Percentiles rank a stretch among this genome's conserved stretches.
phyloP scores from a whole-genome alignment of 139 green algal genomes.

The Chlamydomonas sp. region DNA sequence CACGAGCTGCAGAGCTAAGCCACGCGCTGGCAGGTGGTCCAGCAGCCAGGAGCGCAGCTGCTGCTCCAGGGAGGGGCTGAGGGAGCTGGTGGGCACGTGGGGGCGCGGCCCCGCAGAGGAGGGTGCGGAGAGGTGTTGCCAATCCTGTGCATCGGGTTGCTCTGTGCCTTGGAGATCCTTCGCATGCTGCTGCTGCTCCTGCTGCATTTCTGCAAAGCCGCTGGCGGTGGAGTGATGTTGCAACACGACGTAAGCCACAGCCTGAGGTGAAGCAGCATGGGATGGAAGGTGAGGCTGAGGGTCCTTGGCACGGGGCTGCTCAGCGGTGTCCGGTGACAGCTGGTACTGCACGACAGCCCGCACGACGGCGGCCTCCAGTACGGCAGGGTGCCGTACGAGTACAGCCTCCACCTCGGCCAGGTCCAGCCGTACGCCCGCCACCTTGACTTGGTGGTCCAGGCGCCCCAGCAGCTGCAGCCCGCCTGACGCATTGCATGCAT shows the following conservation, averaged over 20 bases:
- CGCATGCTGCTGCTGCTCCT: neutral
- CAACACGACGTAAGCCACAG: neutral
- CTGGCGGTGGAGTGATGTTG: neutral
- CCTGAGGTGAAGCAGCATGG: neutral
- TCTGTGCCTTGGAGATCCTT: neutral
- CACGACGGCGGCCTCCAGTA: conserved; percentile 46
- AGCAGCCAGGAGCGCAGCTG: neutral
- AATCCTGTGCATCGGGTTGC: neutral
- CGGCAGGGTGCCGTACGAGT: conserved; percentile 45
- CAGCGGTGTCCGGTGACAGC: neutral
- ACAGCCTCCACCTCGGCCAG: conserved; percentile 59
- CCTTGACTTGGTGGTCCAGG: conserved; percentile 56
- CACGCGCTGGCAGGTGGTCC: neutral
- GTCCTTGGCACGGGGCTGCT: too few relatives aligned
- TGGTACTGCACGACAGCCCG: too few relatives aligned
- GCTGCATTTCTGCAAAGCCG: neutral
- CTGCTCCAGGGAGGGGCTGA: neutral
- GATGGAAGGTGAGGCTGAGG: neutral
- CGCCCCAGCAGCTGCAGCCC: conserved; percentile 50
- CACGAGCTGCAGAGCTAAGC: neutral
- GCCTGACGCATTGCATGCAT: conserved; percentile 8
- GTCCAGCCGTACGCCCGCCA: conserved; percentile 50
- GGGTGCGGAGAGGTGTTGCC: neutral
- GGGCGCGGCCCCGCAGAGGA: too few relatives aligned
- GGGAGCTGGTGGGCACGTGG: neutral